Conservation (phyloP, 306 rosid species). For the Fagus crenata region DNA sequence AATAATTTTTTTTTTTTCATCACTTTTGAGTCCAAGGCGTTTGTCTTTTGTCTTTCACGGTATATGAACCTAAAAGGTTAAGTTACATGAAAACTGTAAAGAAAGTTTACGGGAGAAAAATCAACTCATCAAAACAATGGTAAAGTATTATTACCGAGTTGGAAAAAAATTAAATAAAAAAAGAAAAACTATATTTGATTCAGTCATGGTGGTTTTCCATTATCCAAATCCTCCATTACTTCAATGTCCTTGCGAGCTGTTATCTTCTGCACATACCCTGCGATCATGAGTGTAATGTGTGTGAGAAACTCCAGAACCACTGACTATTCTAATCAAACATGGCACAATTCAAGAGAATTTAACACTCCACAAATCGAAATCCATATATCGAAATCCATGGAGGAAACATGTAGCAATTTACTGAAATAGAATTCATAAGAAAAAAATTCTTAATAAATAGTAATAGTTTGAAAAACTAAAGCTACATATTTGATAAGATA, state of each 20-base stretch:
- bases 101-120: slow-evolving; percentile 22
- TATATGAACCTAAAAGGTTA: slow-evolving; percentile 20
- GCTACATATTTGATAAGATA: neutral
- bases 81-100: slow-evolving; percentile 18
- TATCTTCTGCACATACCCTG: slow-evolving; percentile 98
- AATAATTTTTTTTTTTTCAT: too few relatives aligned
- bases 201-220: slow-evolving; percentile 62
- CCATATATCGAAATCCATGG: too few relatives aligned
- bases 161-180: slow-evolving; percentile 14
- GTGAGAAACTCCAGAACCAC: slow-evolving; percentile 7
- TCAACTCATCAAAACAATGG: slow-evolving; percentile 43
- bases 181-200: slow-evolving; percentile 2
- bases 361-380: too few relatives aligned
- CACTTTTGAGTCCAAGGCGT: too few relatives aligned
- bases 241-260: slow-evolving; percentile 86
- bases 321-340: neutral
- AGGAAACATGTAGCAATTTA: neutral
- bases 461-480: neutral
- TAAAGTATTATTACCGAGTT: slow-evolving; percentile 22
- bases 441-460: neutral
- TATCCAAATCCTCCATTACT: slow-evolving; percentile 84
- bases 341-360: neutral
- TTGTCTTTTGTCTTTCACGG: slow-evolving; percentile 2
- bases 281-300: slow-evolving; percentile 28
- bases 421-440: neutral